phyloP scores from a whole-genome alignment of 345 rosid species.

The Erucastrum elatum region DNA sequence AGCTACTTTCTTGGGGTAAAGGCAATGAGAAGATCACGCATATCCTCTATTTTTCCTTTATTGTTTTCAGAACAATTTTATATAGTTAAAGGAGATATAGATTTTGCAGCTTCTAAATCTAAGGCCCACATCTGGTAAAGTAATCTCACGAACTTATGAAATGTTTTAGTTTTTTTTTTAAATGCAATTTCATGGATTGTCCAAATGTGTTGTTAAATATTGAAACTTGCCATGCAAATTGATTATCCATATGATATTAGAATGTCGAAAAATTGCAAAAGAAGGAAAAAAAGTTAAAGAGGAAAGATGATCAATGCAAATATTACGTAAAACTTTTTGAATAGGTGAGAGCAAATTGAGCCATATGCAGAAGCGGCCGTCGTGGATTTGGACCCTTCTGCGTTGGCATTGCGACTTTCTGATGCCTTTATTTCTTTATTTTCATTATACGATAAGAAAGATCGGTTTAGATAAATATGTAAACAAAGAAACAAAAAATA shows the following conservation, averaged over 20 bases:
- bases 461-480: too few relatives aligned
- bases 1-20: constrained; percentile 28
- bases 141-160: constrained; percentile 1
- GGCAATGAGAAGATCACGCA: constrained; percentile 20
- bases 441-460: too few relatives aligned
- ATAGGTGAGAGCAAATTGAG: too few relatives aligned
- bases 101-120: constrained; percentile 16
- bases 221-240: background rate
- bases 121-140: background rate
- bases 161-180: constrained; percentile 9
- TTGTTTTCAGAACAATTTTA: background rate
- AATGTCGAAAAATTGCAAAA: background rate
- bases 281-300: background rate
- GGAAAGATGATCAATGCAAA: background rate
- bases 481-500: too few relatives aligned
- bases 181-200: background rate
- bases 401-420: too few relatives aligned
- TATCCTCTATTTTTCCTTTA: constrained; percentile 27
- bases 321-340: too few relatives aligned
- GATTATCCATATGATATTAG: background rate
- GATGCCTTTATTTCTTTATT: too few relatives aligned
- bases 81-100: constrained; percentile 8
- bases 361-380: too few relatives aligned
- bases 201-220: background rate
- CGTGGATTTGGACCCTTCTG: too few relatives aligned